These are phyloP conservation scores for Ormosia semicastrata DNA, from an alignment of 306 rosid species.

Conservation along the genomic window DNA sequence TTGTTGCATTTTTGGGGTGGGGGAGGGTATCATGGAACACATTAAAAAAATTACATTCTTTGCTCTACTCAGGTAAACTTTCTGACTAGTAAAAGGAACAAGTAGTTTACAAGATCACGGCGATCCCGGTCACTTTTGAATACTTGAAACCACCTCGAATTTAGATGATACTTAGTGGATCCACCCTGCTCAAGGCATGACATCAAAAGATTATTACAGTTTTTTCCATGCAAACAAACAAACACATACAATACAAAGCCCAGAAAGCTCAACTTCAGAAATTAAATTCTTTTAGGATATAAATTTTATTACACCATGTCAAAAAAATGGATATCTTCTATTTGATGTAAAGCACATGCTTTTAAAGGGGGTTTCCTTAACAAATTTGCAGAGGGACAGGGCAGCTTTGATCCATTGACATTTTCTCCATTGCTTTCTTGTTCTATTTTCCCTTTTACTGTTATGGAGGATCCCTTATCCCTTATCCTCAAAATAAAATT, in stretches of 20 bases:
- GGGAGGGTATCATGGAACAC: not conserved
- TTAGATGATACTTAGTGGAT: constrained; percentile 81
- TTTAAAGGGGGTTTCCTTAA: no score
- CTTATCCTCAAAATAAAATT: no score
- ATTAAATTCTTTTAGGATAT: not conserved
- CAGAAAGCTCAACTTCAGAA: constrained; percentile 12
- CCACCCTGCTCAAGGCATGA: constrained; percentile 73
- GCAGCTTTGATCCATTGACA: no score
- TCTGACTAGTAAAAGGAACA: not conserved
- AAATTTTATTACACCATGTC: constrained; percentile 6
- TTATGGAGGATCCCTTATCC: no score
- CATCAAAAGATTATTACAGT: constrained; percentile 27
- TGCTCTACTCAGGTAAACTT: not conserved
- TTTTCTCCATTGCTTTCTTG: no score
- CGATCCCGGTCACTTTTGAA: constrained; percentile 92
- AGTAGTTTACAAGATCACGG: constrained; percentile 75
- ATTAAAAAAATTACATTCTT: not conserved
- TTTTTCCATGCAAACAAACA: not conserved
- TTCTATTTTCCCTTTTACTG: no score
- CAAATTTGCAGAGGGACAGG: no score
- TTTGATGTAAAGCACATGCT: no score
- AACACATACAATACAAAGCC: constrained; percentile 6
- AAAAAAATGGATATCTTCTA: not conserved
- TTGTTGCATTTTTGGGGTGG: not conserved
- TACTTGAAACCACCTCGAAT: constrained; percentile 87